A percentile compares a stretch with the other conserved stretches of the same genome.
Evolutionary conservation across 2,329 filamentous ascomycete species (phyloP).

Genomic region (Myriosclerotinia duriaeana): DNA sequence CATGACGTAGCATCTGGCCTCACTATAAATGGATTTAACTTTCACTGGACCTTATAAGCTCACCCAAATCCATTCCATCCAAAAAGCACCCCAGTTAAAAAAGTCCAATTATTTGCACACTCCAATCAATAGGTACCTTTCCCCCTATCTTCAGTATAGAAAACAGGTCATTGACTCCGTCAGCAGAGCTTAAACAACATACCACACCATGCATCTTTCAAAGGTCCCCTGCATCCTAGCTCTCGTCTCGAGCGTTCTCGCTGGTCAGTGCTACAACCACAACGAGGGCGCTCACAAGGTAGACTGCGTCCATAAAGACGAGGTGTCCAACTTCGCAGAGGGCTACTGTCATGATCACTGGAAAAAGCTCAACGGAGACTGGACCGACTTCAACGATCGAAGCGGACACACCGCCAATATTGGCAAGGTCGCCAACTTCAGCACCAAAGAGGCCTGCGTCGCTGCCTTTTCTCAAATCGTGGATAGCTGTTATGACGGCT

Average conservation of each 20-base stretch:
- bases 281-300: neutral
- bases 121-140: neutral
- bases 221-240: neutral
- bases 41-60: neutral
- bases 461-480: neutral
- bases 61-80: neutral
- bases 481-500: neutral
- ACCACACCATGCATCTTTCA: neutral
- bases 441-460: neutral
- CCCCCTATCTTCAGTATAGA: neutral
- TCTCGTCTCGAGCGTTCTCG: neutral
- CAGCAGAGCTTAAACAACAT: neutral
- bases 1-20: too few species aligned
- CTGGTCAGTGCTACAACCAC: conserved; percentile 6
- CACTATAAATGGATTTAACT: neutral
- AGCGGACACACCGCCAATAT: neutral
- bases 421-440: neutral
- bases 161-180: neutral
- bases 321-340: neutral
- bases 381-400: neutral
- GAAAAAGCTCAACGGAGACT: neutral
- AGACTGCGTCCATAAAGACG: neutral
- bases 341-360: neutral
- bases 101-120: neutral
- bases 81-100: neutral